phyloP scores from a whole-genome alignment of 306 rosid species.

The Fagus sylvatica region DNA sequence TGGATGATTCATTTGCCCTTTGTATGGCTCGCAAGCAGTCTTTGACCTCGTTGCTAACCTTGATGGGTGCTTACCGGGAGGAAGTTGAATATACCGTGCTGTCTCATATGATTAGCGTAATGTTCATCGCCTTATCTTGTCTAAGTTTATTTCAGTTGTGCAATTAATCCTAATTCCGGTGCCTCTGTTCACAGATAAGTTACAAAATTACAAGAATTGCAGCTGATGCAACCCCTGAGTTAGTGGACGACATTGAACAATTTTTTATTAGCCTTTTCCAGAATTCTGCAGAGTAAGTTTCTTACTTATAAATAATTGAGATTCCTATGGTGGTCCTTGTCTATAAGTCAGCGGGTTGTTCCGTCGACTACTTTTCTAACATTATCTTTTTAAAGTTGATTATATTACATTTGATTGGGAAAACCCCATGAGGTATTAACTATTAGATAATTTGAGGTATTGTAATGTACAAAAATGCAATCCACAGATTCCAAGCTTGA shows the following conservation, averaged over 20 bases:
- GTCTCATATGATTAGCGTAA: slow-evolving; percentile 79
- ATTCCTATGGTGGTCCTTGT: neutral
- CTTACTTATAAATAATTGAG: slow-evolving; percentile 6
- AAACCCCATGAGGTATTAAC: too few species aligned
- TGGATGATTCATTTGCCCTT: slow-evolving; percentile 88
- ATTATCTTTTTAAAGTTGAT: neutral
- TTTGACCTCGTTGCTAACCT: slow-evolving; percentile 66
- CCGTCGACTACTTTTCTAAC: neutral
- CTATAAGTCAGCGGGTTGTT: neutral
- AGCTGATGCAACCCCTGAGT: slow-evolving; percentile 81
- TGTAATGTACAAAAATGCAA: neutral
- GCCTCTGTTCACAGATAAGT: slow-evolving; percentile 56
- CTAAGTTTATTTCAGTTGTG: slow-evolving; percentile 19
- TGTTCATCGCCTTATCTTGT: slow-evolving; percentile 29
- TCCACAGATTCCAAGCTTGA: neutral
- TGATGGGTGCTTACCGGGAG: slow-evolving; percentile 77
- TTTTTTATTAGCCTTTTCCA: slow-evolving; percentile 65
- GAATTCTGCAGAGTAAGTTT: slow-evolving; percentile 75
- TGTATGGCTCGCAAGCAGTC: slow-evolving; percentile 76
- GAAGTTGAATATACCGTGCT: slow-evolving; percentile 85
- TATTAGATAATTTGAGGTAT: too few species aligned
- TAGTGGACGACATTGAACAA: slow-evolving; percentile 49
- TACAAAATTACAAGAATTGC: slow-evolving; percentile 51
- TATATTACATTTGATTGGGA: too few species aligned
- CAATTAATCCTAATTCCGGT: slow-evolving; percentile 29